Conservation (phyloP, 441 rosid genomes). For the Adansonia gregorii region DNA sequence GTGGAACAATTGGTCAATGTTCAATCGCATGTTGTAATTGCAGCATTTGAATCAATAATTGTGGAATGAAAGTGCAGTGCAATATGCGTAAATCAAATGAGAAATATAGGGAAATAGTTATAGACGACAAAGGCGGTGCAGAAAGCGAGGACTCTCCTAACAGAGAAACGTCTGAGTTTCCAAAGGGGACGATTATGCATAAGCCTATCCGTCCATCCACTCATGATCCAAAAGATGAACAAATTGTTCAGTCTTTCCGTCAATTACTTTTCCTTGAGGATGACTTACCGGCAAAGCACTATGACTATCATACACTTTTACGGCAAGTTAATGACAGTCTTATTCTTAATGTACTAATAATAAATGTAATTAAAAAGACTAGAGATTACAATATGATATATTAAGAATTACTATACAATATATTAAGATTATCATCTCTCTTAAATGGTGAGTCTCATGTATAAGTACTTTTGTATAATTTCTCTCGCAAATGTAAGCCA, state of each 20-base stretch:
- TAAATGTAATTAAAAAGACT: too few species aligned
- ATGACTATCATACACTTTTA: conserved; percentile 59
- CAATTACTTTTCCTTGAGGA: conserved; percentile 53
- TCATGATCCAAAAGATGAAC: conserved; percentile 53
- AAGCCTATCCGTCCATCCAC: conserved; percentile 42
- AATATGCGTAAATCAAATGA: conserved; percentile 36
- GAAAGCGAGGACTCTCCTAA: conserved; percentile 31
- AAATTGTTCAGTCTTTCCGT: conserved; percentile 48
- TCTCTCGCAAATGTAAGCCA: too few species aligned
- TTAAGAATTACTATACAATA: too few species aligned
- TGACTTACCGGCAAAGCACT: conserved; percentile 41
- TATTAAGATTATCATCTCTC: too few species aligned
- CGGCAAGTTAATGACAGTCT: conserved; percentile 36
- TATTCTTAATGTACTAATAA: not conserved
- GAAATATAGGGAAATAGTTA: conserved; percentile 36
- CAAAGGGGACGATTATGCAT: conserved; percentile 22
- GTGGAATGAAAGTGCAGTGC: not conserved
- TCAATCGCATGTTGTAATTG: conserved; percentile 19
- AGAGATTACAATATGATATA: too few species aligned
- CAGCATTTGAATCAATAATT: not conserved
- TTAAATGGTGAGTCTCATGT: too few species aligned
- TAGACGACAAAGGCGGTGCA: conserved; percentile 35
- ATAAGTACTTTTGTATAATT: too few species aligned
- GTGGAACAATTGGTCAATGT: conserved; percentile 14
- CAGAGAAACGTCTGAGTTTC: not conserved